Conservation (phyloP, 805 yeast genomes). For the Cyberlindnera maritima region DNA sequence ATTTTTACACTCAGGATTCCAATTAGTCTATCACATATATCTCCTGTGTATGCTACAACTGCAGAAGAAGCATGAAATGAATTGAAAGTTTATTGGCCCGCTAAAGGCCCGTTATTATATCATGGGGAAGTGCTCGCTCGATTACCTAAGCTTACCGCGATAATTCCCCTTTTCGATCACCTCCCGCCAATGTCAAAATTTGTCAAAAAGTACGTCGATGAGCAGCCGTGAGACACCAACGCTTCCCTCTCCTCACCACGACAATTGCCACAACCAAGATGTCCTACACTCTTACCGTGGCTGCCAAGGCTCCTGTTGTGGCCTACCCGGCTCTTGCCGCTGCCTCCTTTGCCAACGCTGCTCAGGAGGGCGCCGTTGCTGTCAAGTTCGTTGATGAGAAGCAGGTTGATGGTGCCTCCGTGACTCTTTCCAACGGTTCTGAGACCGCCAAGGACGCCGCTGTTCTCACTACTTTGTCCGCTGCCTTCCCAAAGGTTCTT, state of each 20-base stretch:
- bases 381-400: constrained; percentile 74
- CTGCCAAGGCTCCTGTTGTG: constrained; percentile 81
- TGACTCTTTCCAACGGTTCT: constrained; percentile 44
- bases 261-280: constrained; percentile 22
- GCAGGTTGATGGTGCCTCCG: constrained; percentile 48
- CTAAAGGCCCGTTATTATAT: no score
- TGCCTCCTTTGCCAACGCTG: constrained; percentile 65
- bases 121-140: no score
- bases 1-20: no score
- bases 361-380: constrained; percentile 48
- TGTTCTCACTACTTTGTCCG: constrained; percentile 48
- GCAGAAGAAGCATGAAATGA: no score
- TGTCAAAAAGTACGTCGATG: constrained; percentile 26
- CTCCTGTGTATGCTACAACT: no score
- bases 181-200: not conserved
- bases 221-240: not conserved
- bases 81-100: no score
- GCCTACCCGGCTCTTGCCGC: constrained; percentile 81
- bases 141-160: not conserved
- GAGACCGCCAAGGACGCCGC: constrained; percentile 41
- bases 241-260: not conserved
- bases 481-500: constrained; percentile 47
- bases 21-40: no score
- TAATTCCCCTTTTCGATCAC: not conserved
- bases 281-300: constrained; percentile 54